Conservation (phyloP, 1,284 basidiomycete genomes). For the Irpex lacteus region DNA sequence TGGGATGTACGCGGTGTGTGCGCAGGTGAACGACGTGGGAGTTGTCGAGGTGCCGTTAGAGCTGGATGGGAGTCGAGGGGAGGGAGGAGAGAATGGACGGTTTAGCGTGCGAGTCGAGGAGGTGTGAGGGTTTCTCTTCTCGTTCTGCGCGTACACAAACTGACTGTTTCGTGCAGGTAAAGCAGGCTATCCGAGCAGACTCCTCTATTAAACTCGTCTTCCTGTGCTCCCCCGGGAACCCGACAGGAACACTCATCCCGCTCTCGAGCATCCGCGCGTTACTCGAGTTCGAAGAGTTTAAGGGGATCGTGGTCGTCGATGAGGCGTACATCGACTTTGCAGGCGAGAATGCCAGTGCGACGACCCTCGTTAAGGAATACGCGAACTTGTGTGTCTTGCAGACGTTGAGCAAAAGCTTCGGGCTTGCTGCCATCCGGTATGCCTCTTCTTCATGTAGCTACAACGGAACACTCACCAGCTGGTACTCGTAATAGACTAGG, state of each 20-base stretch:
- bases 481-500: slow-evolving; percentile 60
- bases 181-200: slow-evolving; percentile 63
- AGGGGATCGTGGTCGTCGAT: slow-evolving; percentile 92
- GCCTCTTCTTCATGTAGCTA: slow-evolving; percentile 18
- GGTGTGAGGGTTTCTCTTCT: slow-evolving; percentile 42
- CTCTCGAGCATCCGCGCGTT: slow-evolving; percentile 70
- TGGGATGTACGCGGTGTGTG: slow-evolving; percentile 96
- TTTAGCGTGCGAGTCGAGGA: slow-evolving; percentile 80
- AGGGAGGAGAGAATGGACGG: slow-evolving; percentile 68
- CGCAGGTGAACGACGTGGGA: slow-evolving; percentile 92
- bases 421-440: slow-evolving; percentile 91
- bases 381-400: slow-evolving; percentile 93
- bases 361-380: slow-evolving; percentile 74
- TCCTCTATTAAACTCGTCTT: slow-evolving; percentile 88
- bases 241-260: slow-evolving; percentile 88
- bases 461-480: neutral
- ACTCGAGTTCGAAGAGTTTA: slow-evolving; percentile 80
- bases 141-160: neutral
- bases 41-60: slow-evolving; percentile 82
- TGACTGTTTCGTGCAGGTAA: slow-evolving; percentile 51
- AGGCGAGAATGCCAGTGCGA: slow-evolving; percentile 61
- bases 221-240: slow-evolving; percentile 97
- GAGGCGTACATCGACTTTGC: slow-evolving; percentile 99
- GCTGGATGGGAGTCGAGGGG: slow-evolving; percentile 52
- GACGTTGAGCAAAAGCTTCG: slow-evolving; percentile 95